A percentile compares a stretch with the other conserved stretches of the same genome.
phyloP scores from a whole-genome alignment of 768 basidiomycete genomes.

The Leucosporidium creatinivorum region DNA sequence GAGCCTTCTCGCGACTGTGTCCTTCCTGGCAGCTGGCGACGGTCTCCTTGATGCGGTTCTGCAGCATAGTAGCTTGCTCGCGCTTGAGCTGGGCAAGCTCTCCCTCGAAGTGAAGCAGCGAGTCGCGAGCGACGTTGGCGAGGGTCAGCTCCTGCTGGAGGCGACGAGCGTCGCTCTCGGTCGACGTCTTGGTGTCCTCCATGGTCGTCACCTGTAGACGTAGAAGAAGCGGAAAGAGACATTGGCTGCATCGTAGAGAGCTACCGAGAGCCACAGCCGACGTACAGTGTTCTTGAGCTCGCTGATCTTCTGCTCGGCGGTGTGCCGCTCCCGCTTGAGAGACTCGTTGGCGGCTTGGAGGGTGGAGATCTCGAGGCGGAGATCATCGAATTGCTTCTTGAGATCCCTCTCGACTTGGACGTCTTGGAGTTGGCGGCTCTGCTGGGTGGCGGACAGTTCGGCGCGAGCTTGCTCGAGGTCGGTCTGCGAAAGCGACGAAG shows the following conservation, averaged over 20 bases:
- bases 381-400: neutral
- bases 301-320: too few relatives aligned
- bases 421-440: neutral
- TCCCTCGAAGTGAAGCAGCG: neutral
- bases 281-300: too few relatives aligned
- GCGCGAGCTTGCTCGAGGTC: neutral
- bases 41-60: neutral
- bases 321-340: neutral
- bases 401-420: too few relatives aligned
- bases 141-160: neutral
- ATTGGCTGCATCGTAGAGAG: neutral
- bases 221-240: neutral
- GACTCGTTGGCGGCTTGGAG: neutral
- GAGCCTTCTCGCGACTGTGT: neutral
- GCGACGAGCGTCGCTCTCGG: neutral
- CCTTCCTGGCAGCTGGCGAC: neutral
- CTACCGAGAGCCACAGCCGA: too few relatives aligned
- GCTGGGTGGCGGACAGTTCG: neutral
- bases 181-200: neutral
- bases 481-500: neutral
- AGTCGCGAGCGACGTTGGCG: neutral
- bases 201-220: neutral
- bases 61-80: neutral
- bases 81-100: neutral
- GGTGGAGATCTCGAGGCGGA: neutral